Percentiles rank a stretch among this genome's conserved stretches.
phyloP scores from a whole-genome alignment of 805 yeast genomes.

The Cephaloascus fragrans region DNA sequence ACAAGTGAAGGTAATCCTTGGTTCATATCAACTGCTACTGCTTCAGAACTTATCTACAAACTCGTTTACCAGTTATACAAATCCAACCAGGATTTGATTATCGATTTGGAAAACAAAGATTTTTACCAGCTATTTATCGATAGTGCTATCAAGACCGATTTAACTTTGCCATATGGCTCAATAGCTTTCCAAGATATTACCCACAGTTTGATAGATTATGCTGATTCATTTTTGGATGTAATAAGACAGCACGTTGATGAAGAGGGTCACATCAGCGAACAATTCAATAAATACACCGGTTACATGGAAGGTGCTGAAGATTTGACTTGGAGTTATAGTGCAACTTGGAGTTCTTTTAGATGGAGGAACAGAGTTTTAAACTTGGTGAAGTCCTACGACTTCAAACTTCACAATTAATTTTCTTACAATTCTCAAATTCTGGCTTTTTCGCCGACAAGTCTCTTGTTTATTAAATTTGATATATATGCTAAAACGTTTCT shows the following conservation, averaged over 20 bases:
- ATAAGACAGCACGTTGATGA: constrained; percentile 49
- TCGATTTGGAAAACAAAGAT: constrained; percentile 17
- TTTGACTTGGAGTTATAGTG: constrained; percentile 86
- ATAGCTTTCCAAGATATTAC: constrained; percentile 37
- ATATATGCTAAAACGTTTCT: too few species aligned
- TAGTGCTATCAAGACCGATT: constrained; percentile 7
- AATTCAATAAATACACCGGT: constrained; percentile 73
- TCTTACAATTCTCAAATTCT: too few species aligned
- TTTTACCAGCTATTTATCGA: constrained; percentile 20
- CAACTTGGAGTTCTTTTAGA: constrained; percentile 60
- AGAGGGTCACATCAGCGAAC: constrained; percentile 79
- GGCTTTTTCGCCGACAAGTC: too few species aligned
- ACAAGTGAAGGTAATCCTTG: constrained; percentile 84
- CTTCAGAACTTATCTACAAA: constrained; percentile 53
- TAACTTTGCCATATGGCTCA: constrained; percentile 25
- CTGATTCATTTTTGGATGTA: constrained; percentile 58
- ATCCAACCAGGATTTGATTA: constrained; percentile 31
- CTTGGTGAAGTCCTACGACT: constrained; percentile 9
- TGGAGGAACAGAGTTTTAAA: constrained; percentile 42
- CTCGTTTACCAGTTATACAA: constrained; percentile 34
- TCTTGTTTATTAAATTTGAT: too few species aligned
- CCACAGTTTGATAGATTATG: constrained; percentile 37
- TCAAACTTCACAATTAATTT: too few species aligned
- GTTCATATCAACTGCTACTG: constrained; percentile 73
- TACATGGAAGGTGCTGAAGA: constrained; percentile 81